Evolutionary conservation across 805 yeast genomes (phyloP).

Genomic region (Metschnikowia baotianmanensis): DNA sequence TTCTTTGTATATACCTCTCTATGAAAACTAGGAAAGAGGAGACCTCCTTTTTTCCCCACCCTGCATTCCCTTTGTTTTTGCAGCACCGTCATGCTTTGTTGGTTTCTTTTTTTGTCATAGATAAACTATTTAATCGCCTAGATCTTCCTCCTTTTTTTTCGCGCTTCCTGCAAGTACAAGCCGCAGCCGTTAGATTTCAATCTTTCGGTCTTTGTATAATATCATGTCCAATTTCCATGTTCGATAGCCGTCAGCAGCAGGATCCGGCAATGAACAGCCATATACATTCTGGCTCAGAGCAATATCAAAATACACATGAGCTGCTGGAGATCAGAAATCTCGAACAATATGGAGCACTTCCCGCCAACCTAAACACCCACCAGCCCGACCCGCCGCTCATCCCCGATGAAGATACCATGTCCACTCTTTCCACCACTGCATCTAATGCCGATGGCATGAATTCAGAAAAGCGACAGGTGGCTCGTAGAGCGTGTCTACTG

Average conservation of each 20-base stretch:
- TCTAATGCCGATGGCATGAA: background rate
- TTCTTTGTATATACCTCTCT: too few species aligned
- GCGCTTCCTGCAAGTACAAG: background rate
- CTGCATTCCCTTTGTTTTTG: background rate
- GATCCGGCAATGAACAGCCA: background rate
- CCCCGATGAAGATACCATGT: background rate
- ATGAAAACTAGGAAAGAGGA: too few species aligned
- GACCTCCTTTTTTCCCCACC: background rate
- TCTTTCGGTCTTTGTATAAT: too few species aligned
- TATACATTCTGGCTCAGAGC: background rate
- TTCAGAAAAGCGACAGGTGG: conserved; percentile 43
- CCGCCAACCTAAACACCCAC: background rate
- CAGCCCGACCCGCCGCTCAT: background rate
- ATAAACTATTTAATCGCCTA: too few species aligned
- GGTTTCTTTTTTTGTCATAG: conserved; percentile 1
- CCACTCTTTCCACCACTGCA: background rate
- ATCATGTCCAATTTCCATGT: background rate
- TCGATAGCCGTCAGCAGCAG: conserved; percentile 1
- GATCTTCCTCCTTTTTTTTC: background rate
- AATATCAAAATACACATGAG: background rate
- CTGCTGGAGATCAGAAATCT: background rate
- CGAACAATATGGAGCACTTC: background rate
- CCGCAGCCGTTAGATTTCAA: background rate
- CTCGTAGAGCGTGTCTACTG: conserved; percentile 58
- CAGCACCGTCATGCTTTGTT: conserved; percentile 2